phyloP scores from a whole-genome alignment of 495 filamentous ascomycete species.

The Aspergillus steynii region DNA sequence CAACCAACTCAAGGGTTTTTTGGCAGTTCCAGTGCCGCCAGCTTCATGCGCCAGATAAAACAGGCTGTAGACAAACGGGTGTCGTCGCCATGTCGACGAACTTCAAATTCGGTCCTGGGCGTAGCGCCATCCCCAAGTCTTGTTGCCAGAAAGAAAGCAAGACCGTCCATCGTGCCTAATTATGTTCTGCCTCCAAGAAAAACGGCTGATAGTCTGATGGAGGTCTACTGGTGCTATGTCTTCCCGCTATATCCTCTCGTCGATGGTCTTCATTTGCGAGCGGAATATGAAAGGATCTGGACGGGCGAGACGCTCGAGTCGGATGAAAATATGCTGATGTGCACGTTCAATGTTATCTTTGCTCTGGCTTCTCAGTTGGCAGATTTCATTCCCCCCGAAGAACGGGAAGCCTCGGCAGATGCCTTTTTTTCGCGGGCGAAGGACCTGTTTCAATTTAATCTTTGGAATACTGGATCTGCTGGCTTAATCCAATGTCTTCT shows the following conservation, averaged over 20 bases:
- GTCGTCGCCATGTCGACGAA: constrained; percentile 21
- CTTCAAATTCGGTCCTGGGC: constrained; percentile 19
- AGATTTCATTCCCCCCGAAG: constrained; percentile 35
- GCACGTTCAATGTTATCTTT: constrained; percentile 44
- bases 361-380: constrained; percentile 39
- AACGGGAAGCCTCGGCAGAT: constrained; percentile 34
- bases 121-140: constrained; percentile 18
- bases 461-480: constrained; percentile 40
- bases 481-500: constrained; percentile 39
- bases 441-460: constrained; percentile 39
- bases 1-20: constrained; percentile 36
- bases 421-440: constrained; percentile 42
- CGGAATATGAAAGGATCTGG: constrained; percentile 39
- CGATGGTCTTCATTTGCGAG: constrained; percentile 30
- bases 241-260: constrained; percentile 44
- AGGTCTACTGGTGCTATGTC: constrained; percentile 42
- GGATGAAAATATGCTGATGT: constrained; percentile 44
- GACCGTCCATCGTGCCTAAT: constrained; percentile 13
- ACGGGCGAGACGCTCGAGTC: constrained; percentile 27
- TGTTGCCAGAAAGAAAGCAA: constrained; percentile 16
- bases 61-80: constrained; percentile 36
- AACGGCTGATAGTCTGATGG: constrained; percentile 40
- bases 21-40: constrained; percentile 38
- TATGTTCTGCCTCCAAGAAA: constrained; percentile 43
- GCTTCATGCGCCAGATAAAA: constrained; percentile 42